These are phyloP conservation scores for Trichoderma asperellum DNA, from an alignment of 2,329 filamentous ascomycete species.

Conservation along the genomic window DNA sequence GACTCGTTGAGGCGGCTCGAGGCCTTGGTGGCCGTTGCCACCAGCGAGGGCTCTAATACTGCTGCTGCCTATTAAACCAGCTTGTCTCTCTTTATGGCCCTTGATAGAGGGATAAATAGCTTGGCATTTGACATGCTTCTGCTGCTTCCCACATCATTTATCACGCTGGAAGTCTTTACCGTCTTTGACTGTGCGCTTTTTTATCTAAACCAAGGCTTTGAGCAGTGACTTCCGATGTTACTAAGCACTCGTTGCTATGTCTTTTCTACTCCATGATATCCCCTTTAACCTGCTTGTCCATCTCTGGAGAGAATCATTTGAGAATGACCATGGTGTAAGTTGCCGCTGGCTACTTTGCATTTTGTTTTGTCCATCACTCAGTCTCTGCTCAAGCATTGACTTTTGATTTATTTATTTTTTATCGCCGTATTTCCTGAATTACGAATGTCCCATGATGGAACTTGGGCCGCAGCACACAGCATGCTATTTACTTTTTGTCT, in stretches of 20 bases:
- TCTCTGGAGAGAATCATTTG: neutral
- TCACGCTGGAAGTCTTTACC: neutral
- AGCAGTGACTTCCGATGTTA: neutral
- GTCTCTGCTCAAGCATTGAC: neutral
- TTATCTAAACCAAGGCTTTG: neutral
- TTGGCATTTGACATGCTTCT: neutral
- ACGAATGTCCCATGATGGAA: slow-evolving; percentile 18
- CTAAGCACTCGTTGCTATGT: neutral
- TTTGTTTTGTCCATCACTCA: neutral
- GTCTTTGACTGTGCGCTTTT: neutral
- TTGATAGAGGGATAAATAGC: neutral
- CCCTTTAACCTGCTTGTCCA: neutral
- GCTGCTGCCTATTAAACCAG: slow-evolving; percentile 45
- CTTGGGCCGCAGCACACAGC: slow-evolving; percentile 2
- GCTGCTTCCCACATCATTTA: neutral
- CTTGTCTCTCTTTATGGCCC: neutral
- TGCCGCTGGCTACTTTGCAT: neutral
- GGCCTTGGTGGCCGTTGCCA: slow-evolving; percentile 51
- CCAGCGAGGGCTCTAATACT: slow-evolving; percentile 47
- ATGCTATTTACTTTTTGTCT: neutral
- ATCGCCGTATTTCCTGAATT: neutral
- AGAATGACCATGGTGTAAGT: neutral
- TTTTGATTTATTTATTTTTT: neutral
- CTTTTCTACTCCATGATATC: slow-evolving; percentile 16
- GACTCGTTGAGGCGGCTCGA: slow-evolving; percentile 47